Evolutionary conservation across 192 early-diverging fungal species (phyloP).

Genomic region (Entomortierella parvispora): DNA sequence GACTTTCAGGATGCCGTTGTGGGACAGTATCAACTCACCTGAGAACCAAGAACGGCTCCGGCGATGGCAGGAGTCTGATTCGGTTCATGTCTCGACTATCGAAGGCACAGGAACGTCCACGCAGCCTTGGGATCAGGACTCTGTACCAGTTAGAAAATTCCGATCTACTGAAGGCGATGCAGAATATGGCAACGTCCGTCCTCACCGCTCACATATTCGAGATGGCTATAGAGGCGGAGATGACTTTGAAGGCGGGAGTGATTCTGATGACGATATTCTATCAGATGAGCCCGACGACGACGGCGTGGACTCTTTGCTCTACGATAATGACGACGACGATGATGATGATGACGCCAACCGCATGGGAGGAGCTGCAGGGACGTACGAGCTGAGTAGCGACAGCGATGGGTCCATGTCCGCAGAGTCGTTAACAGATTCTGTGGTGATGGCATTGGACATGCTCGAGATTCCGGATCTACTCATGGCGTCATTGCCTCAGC

Average conservation of each 20-base stretch:
- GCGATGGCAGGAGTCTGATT: constrained; percentile 23
- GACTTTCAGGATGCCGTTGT: constrained; percentile 41
- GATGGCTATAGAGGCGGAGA: not conserved
- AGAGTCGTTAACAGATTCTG: constrained; percentile 18
- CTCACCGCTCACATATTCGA: not conserved
- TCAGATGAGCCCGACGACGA: constrained; percentile 9
- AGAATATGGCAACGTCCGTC: too few species aligned
- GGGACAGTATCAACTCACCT: constrained; percentile 48
- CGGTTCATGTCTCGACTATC: constrained; percentile 16
- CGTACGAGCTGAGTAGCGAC: constrained; percentile 38
- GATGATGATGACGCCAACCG: constrained; percentile 4
- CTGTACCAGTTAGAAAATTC: not conserved
- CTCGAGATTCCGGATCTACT: constrained; percentile 33
- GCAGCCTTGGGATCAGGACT: constrained; percentile 22
- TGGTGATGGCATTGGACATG: constrained; percentile 36
- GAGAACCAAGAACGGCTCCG: constrained; percentile 21
- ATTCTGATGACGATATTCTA: not conserved
- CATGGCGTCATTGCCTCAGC: not conserved
- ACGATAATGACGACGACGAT: constrained; percentile 2
- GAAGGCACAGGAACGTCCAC: not conserved
- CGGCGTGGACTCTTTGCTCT: not conserved
- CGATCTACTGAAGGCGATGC: too few species aligned
- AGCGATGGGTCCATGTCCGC: constrained; percentile 26
- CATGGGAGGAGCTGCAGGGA: not conserved
- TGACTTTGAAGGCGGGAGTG: not conserved